Base-by-base conservation (phyloP, 2,329 filamentous ascomycete species). In the Calonectria honghensis region DNA sequence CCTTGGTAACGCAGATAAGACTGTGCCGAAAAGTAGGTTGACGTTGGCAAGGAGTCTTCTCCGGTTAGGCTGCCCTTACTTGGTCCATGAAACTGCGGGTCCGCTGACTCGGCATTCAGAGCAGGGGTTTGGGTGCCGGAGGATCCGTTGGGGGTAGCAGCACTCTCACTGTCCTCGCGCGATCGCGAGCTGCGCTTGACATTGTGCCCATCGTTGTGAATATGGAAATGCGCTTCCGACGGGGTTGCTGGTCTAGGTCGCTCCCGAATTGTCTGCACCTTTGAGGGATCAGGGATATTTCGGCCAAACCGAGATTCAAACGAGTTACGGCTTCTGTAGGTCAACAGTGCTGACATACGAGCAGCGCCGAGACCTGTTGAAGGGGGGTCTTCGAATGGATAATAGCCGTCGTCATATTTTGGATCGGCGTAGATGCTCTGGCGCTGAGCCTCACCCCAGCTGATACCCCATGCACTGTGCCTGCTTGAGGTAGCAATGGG, bases 391-490 rank as follows among this genome's bases (percentile, higher is more conserved):
- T 94, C 90, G 81, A 97, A 97, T 1, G 92, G 82, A 83, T 98
- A 99, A 86, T 98, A 98, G 57, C 97, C 97, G 82, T 98, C 96
- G 76, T 98, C 96, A 85, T 99, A 99, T 87, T 98, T 98, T 39
- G 97, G 97, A 83, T 99, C 97, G 50, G 95, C 96, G 86, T 98
- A 99, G 84, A 99, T 98, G 89, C 94, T 96, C 86, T 97, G 95
- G 67, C 95, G 90, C 84, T 97, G 95, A 4, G 95, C 95, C 84
- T 97, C 95, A 52, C 94, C 95, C 95, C 95, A 97, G 85, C 94
- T 96, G 81, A 97, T 97, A 31, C 95, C 94, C 95, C 95, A 97
- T 6, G 95, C 95, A 81, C 94, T 96, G 85, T 97, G 95, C 52
- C 93, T 89, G 79, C 94, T 95, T 10, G 95, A 96, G 7, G 95